These are phyloP conservation scores for Pleoardoris graminearum DNA, from an alignment of 2,329 filamentous ascomycete species.

Conservation along the genomic window DNA sequence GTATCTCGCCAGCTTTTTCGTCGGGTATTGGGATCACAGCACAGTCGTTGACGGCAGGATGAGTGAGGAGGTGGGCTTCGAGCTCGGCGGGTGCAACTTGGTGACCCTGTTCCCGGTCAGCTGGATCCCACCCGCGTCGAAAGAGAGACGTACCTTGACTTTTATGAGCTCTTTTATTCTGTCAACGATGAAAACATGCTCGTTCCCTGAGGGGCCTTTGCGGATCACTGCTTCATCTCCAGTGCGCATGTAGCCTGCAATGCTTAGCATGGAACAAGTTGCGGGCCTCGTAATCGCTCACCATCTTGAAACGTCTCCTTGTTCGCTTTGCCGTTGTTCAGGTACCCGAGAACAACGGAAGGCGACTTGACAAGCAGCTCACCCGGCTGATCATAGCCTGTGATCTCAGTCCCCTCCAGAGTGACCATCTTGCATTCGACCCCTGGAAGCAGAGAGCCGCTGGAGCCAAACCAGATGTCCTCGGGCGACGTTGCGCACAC, in stretches of 20 bases:
- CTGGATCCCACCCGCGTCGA: not conserved
- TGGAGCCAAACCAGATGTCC: conserved; percentile 73
- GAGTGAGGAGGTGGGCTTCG: conserved; percentile 76
- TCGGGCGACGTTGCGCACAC: conserved; percentile 62
- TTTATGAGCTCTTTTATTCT: conserved; percentile 79
- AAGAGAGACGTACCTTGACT: conserved; percentile 63
- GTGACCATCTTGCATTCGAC: conserved; percentile 68
- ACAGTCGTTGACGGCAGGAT: conserved; percentile 75
- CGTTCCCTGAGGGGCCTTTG: conserved; percentile 64
- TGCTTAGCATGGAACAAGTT: not conserved
- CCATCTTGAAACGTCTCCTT: conserved; percentile 75
- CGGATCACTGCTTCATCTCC: conserved; percentile 80
- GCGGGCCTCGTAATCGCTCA: not conserved
- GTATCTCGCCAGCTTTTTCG: conserved; percentile 63
- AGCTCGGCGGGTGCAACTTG: conserved; percentile 86
- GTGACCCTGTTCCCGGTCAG: conserved; percentile 60
- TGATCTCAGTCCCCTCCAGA: conserved; percentile 70
- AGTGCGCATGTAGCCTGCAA: conserved; percentile 71
- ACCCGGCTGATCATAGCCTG: conserved; percentile 71
- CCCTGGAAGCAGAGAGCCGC: conserved; percentile 69
- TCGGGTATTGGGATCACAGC: conserved; percentile 76
- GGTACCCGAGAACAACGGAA: conserved; percentile 77
- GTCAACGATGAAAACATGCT: conserved; percentile 85
- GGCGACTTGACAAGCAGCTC: conserved; percentile 81
- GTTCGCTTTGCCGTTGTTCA: conserved; percentile 84